These are phyloP conservation scores for Yamadazyma mexicana DNA, from an alignment of 1,139 yeast species.

Conservation along the genomic window DNA sequence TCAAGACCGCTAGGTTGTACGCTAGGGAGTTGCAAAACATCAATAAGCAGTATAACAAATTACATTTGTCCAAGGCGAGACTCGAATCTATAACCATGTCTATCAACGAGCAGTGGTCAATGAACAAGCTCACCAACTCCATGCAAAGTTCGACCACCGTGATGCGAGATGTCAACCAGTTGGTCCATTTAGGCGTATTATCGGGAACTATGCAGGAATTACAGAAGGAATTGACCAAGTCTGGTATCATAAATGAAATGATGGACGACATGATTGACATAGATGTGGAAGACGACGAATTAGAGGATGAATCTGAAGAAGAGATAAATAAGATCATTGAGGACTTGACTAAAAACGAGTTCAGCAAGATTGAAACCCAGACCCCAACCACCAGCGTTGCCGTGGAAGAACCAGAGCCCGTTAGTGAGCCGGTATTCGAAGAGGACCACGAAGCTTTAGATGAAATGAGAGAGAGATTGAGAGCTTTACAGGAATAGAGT, in stretches of 20 bases:
- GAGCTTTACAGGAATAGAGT: constrained; percentile 67
- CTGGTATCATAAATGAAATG: constrained; percentile 96
- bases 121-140: constrained; percentile 79
- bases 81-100: constrained; percentile 85
- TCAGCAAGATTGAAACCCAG: constrained; percentile 41
- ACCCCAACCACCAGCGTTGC: constrained; percentile 40
- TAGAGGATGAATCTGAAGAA: constrained; percentile 69
- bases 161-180: constrained; percentile 84
- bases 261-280: constrained; percentile 84
- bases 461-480: constrained; percentile 86
- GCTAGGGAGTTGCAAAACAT: constrained; percentile 81
- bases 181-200: constrained; percentile 78
- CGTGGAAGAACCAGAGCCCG: constrained; percentile 20
- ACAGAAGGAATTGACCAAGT: constrained; percentile 82
- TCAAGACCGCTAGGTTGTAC: constrained; percentile 70
- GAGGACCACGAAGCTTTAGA: constrained; percentile 74
- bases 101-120: constrained; percentile 87
- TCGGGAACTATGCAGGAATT: constrained; percentile 84
- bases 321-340: constrained; percentile 56
- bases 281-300: constrained; percentile 61
- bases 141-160: constrained; percentile 77
- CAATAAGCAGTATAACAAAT: constrained; percentile 70
- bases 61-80: constrained; percentile 81
- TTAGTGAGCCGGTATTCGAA: constrained; percentile 30
- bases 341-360: constrained; percentile 45